Conservation (phyloP, 331 rosid species). For the Malus hybrid region DNA sequence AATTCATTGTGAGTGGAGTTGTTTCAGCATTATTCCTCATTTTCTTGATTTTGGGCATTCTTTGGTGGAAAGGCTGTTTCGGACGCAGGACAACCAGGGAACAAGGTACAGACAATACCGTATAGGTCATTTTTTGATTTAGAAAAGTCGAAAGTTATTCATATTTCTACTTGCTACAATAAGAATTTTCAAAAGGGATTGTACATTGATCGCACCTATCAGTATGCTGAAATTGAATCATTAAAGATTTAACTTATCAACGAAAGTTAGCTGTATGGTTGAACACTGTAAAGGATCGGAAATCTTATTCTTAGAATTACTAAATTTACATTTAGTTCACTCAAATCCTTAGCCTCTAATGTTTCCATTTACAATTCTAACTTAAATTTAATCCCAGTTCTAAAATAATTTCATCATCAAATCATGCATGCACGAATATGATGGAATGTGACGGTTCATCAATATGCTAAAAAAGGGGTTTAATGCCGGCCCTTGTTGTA, state of each 20-base stretch:
- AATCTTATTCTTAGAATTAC: background rate
- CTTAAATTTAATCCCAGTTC: background rate
- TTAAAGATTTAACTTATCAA: background rate
- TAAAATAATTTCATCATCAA: background rate
- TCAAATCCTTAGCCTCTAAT: background rate
- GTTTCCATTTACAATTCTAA: background rate
- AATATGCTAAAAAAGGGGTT: background rate
- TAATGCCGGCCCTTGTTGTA: background rate
- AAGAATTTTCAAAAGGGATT: background rate
- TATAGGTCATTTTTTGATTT: too few species aligned
- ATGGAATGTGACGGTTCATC: background rate
- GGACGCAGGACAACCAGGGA: conserved; percentile 11
- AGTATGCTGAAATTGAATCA: background rate
- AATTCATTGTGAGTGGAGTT: conserved; percentile 7
- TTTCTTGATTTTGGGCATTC: background rate
- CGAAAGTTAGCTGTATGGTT: background rate
- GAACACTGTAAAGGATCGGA: background rate
- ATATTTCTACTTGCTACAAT: background rate
- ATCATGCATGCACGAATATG: background rate
- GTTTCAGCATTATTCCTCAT: background rate
- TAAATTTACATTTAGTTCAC: background rate
- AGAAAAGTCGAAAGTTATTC: background rate
- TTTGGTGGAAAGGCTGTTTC: conserved; percentile 9
- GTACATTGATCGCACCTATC: background rate
- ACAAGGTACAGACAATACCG: background rate